Percentiles rank a stretch among this genome's conserved stretches.
phyloP scores from a whole-genome alignment of 192 early-diverging fungal species.

The Backusella liffmaniae region DNA sequence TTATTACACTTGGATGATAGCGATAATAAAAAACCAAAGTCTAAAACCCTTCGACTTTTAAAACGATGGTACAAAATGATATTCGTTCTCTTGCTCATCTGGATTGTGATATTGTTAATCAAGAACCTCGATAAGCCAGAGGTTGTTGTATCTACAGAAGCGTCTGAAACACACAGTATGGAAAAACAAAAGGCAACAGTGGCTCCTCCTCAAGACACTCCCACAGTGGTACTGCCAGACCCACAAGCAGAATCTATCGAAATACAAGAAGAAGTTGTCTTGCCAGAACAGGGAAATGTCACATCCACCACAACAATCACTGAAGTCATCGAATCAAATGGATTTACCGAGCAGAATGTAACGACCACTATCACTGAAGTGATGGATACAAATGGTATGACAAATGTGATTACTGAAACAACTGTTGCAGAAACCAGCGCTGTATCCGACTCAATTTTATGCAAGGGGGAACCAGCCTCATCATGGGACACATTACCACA shows the following conservation, averaged over 20 bases:
- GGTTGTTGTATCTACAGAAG: neutral
- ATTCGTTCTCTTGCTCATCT: neutral
- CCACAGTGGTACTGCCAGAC: neutral
- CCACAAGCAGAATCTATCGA: neutral
- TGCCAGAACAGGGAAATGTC: neutral
- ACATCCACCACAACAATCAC: neutral
- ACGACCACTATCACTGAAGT: neutral
- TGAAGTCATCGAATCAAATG: neutral
- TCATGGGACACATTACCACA: neutral
- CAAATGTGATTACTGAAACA: neutral
- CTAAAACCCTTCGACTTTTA: neutral
- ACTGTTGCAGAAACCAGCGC: neutral
- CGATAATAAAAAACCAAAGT: neutral
- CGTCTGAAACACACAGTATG: neutral
- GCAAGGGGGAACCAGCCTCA: neutral
- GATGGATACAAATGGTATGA: conserved; percentile 1
- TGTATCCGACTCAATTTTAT: neutral
- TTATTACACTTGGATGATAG: neutral
- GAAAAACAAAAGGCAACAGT: neutral
- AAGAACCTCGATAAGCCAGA: neutral
- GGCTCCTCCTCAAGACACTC: neutral
- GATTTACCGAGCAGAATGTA: neutral
- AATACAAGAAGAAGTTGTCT: neutral
- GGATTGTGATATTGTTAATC: neutral
- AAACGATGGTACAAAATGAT: neutral